Percentiles rank a stretch among this genome's conserved stretches.
phyloP scores from a whole-genome alignment of 805 yeast species.

The Saccharomycopsis sp. region DNA sequence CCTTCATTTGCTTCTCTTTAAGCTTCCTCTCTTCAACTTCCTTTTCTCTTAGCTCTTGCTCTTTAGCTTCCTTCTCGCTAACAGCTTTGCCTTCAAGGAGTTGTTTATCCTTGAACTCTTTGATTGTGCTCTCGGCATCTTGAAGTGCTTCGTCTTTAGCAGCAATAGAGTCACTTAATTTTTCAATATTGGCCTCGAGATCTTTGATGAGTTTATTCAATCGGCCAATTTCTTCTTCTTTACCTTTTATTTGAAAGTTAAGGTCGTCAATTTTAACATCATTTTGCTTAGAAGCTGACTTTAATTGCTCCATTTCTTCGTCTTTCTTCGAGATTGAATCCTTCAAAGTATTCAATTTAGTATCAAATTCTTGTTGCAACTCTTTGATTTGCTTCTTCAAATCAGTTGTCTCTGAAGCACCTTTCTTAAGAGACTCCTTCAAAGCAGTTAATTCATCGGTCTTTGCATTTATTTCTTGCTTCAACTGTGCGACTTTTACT shows the following conservation, averaged over 20 bases:
- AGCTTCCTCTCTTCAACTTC: background rate
- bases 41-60: background rate
- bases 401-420: background rate
- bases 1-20: constrained; percentile 2
- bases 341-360: background rate
- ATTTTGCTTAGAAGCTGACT: background rate
- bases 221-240: constrained; percentile 1
- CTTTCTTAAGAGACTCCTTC: background rate
- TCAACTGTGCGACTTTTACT: background rate
- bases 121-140: background rate
- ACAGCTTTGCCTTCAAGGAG: background rate
- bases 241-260: background rate
- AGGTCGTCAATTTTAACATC: background rate
- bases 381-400: background rate
- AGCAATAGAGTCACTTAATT: background rate
- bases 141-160: background rate
- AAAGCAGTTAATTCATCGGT: background rate
- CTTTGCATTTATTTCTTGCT: background rate
- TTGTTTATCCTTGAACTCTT: background rate
- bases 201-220: background rate
- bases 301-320: constrained; percentile 12
- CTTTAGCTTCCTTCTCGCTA: background rate
- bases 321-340: constrained; percentile 5
- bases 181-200: constrained; percentile 2
- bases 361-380: background rate